Percentiles rank a stretch among this genome's conserved stretches.
Conservation (phyloP, 768 basidiomycete species). For the Russula sp. region DNA sequence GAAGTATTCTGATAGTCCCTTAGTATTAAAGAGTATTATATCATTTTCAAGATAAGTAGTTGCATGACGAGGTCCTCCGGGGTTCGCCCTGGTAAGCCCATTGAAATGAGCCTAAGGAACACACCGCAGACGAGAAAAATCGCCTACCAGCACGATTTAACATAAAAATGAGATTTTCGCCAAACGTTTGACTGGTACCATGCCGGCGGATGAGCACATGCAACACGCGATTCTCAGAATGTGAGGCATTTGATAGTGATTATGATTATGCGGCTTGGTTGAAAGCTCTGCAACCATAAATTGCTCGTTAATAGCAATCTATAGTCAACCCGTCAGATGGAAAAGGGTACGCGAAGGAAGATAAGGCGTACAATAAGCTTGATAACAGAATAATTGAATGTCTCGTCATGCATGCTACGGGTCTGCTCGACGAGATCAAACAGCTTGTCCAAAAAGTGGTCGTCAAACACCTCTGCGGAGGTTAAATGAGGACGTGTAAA, state of each 20-base stretch:
- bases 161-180: conserved; percentile 99
- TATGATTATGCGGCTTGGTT: conserved; percentile 26
- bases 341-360: background rate
- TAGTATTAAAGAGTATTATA: conserved; percentile 95
- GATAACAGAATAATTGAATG: conserved; percentile 93
- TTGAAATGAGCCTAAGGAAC: background rate
- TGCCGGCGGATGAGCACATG: conserved; percentile 79
- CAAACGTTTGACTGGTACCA: conserved; percentile 89
- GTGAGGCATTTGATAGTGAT: conserved; percentile 30
- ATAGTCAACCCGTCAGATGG: conserved; percentile 22
- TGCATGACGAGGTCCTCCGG: conserved; percentile 95
- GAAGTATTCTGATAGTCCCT: conserved; percentile 91
- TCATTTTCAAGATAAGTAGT: conserved; percentile 86
- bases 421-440: conserved; percentile 96
- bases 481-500: background rate
- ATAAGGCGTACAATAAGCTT: conserved; percentile 75
- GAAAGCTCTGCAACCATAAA: conserved; percentile 87
- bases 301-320: conserved; percentile 95
- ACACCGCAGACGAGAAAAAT: background rate
- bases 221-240: conserved; percentile 68
- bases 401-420: conserved; percentile 80
- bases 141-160: conserved; percentile 86
- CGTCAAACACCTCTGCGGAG: conserved; percentile 67
- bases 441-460: conserved; percentile 81
- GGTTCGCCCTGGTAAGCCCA: conserved; percentile 56